Conservation (phyloP, 2,329 filamentous ascomycete genomes). For the Ceratocystis alfenasii region DNA sequence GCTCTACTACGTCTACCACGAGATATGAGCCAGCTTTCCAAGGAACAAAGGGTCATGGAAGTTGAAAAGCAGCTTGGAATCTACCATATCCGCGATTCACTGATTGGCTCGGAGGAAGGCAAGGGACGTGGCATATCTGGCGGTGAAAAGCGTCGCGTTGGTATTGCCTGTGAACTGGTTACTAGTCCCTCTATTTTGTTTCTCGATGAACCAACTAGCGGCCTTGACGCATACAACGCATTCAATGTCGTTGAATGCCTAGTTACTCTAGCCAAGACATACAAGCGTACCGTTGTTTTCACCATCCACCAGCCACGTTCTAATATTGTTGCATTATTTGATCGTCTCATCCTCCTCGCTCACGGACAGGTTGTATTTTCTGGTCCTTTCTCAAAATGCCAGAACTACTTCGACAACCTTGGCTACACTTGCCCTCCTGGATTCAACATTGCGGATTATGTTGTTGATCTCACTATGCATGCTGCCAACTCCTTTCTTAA, state of each 20-base stretch:
- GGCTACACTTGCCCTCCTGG: conserved; percentile 90
- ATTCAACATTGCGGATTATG: conserved; percentile 97
- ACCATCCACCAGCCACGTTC: conserved; percentile 97
- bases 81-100: conserved; percentile 80
- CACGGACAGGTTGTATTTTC: conserved; percentile 87
- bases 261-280: conserved; percentile 86
- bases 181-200: conserved; percentile 96
- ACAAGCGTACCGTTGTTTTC: conserved; percentile 94
- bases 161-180: conserved; percentile 93
- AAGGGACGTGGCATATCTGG: conserved; percentile 91
- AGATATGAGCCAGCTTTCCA: conserved; percentile 77
- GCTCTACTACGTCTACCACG: conserved; percentile 82
- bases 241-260: conserved; percentile 97
- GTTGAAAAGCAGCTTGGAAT: conserved; percentile 95
- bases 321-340: conserved; percentile 95
- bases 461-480: conserved; percentile 97
- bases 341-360: conserved; percentile 81
- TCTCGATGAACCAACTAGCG: conserved; percentile 92
- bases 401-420: conserved; percentile 81
- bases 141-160: conserved; percentile 89
- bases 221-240: conserved; percentile 90
- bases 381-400: conserved; percentile 76
- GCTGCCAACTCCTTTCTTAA: conserved; percentile 50
- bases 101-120: conserved; percentile 92
- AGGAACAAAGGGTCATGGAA: conserved; percentile 81